These are phyloP conservation scores for Hyaloscypha bicolor DNA, from an alignment of 495 filamentous ascomycete species.

Conservation along the genomic window DNA sequence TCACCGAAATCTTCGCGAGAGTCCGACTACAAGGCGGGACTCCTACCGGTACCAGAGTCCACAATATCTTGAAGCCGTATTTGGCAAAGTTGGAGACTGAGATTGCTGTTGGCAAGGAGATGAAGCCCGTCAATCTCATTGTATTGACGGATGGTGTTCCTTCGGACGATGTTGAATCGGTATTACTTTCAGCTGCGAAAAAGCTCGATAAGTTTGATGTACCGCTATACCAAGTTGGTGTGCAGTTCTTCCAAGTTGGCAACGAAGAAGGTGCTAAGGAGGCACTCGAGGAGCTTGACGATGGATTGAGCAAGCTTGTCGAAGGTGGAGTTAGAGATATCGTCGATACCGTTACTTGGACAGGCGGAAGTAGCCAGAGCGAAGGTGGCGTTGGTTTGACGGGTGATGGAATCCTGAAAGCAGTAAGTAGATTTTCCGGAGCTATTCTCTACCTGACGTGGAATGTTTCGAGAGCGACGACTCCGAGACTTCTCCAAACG, in stretches of 20 bases:
- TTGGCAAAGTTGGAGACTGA: constrained; percentile 41
- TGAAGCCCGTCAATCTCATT: constrained; percentile 92
- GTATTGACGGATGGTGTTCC: constrained; percentile 90
- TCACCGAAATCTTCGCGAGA: constrained; percentile 66
- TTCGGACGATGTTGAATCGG: constrained; percentile 72
- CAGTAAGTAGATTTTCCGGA: no score
- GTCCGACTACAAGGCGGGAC: constrained; percentile 70
- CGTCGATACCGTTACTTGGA: constrained; percentile 88
- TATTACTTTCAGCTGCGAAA: constrained; percentile 67
- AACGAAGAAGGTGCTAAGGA: constrained; percentile 63
- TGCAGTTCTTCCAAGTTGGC: constrained; percentile 98
- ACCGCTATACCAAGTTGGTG: constrained; percentile 82
- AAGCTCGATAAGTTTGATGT: constrained; percentile 73
- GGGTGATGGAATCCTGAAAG: constrained; percentile 80
- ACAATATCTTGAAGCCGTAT: constrained; percentile 76
- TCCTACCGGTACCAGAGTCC: constrained; percentile 72
- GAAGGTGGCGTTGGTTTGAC: constrained; percentile 43
- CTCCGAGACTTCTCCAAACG: no score
- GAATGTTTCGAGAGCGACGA: no score
- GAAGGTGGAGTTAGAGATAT: constrained; percentile 75
- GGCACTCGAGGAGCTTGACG: constrained; percentile 76
- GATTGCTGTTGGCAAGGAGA: constrained; percentile 45
- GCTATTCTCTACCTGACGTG: no score
- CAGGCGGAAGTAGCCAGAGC: constrained; percentile 33
- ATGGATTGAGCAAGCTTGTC: constrained; percentile 62